Evolutionary conservation across 2,329 filamentous ascomycete species (phyloP), one percentile per base, ranked within the genome.

Genomic region (Magnaporthiopsis incrustans): DNA sequence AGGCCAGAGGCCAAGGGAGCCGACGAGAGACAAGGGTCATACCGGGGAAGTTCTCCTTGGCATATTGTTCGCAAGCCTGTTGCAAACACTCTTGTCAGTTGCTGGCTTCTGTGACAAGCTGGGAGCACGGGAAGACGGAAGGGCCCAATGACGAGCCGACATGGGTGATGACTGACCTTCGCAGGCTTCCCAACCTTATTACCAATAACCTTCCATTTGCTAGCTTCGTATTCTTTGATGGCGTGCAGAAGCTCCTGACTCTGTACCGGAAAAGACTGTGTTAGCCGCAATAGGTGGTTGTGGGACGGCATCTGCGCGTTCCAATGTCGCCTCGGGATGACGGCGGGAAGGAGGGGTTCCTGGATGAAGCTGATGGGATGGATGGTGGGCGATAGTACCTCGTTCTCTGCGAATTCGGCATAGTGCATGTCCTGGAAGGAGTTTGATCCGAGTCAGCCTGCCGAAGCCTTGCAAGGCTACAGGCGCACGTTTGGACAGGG

Each of bases 151-250:
- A n/a, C 26, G 11, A 5, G 30, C 35, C 1, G 33, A 50, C 30
- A 25, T 18, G 10, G 50, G 35, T 26, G 60, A 15, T 25, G 27
- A 65, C 67, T 57, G 14, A 92, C 90, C 87, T 99, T 99, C 70
- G 95, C 95, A 61, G 95, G 95, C 79, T 99, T 99, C 72, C 93
- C 92, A 70, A 99, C 92, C 77, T 98, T 98, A 75, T 91, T 89
- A 50, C 95, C 95, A 73, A 98, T 98, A 32, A 89, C 87, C 79
- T 98, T 98, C 95, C 95, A 99, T 76, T 98, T 98, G 77, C 96
- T 97, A 73, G 92, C 89, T 75, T 99, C 95, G 78, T 98, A 98
- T 75, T 99, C 95, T 78, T 97, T 97, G 79, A 99, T 99, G 35
- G 95, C 95, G 68, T 90, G 92, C 69, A 96, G 85, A 65, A 99